Base-by-base conservation (phyloP, 805 yeast species). In the Pichia kluyveri region DNA sequence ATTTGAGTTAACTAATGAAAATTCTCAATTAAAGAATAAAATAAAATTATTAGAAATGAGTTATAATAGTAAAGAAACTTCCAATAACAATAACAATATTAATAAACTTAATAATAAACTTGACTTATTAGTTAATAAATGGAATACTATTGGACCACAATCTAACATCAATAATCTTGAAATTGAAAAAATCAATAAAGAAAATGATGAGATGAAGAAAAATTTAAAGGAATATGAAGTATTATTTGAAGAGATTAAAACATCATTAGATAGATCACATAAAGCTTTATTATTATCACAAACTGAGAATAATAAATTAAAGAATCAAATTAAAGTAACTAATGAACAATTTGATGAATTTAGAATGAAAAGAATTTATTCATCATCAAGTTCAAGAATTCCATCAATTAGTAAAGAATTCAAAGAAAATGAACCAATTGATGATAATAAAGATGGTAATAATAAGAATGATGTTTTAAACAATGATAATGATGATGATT, bases 211-310 rank as follows among this genome's bases (percentile, higher is more conserved):
- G 14, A 39, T 42, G 5, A 23, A 53, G 8, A 18, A 40, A 6
- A 57, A 54, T 45, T 50, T 54, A n/a, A 51, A 47, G 31, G 67
- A 68, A 31, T 65, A 75, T 45, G 91, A 87, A 63, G 75, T 69
- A 8, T 82, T 83, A 58, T 87, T 86, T 66, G 77, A 77, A 53
- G 80, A 82, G 56, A 84, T 93, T 0, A 65, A 86, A 47, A 80
- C 78, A 52, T 79, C 87, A 26, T 82, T 86, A 32, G 79, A 78
- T 55, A 86, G 82, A 60, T 81, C 91, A 14, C 82, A 83, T 48
- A 77, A 75, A 52, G 96, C 96, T 0, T 72, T 89, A 47, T 78
- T 78, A 42, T 59, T 82, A 54, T 82, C 91, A 9, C 88, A 88
- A 57, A 77, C 74, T 42, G 96, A 89, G 62, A 67, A 83, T 50